A percentile compares a stretch with the other conserved stretches of the same genome.
phyloP scores from a whole-genome alignment of 805 yeast species.

The Torulaspora delbrueckii region DNA sequence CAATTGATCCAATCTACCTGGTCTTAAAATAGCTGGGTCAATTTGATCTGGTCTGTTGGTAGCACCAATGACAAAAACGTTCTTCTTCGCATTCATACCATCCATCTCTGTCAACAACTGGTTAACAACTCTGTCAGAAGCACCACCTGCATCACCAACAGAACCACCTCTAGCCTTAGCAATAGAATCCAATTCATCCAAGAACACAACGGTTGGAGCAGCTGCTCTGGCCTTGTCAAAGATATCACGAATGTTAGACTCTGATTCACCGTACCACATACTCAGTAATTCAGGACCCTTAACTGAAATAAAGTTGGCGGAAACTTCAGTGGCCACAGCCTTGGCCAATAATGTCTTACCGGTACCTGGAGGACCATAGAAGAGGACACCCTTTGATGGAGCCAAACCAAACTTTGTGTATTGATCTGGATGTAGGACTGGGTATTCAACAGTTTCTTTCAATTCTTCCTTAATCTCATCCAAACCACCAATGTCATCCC shows the following conservation, averaged over 20 bases:
- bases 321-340: constrained; percentile 98
- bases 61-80: constrained; percentile 98
- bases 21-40: constrained; percentile 97
- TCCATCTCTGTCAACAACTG: constrained; percentile 98
- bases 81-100: constrained; percentile 99
- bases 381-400: constrained; percentile 96
- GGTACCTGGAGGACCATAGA: constrained; percentile 99
- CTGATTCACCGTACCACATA: constrained; percentile 99
- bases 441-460: constrained; percentile 98
- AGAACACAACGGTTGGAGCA: constrained; percentile 97
- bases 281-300: constrained; percentile 95
- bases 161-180: constrained; percentile 96
- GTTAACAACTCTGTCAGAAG: constrained; percentile 92
- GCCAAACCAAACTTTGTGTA: constrained; percentile 96
- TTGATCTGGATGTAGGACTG: constrained; percentile 98
- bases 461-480: constrained; percentile 94
- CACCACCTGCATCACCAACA: constrained; percentile 92
- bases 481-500: constrained; percentile 99
- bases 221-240: constrained; percentile 99
- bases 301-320: constrained; percentile 88
- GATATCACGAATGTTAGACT: constrained; percentile 94
- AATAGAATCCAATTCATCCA: constrained; percentile 96
- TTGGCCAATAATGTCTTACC: constrained; percentile 98
- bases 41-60: constrained; percentile 99
- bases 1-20: constrained; percentile 98